phyloP scores from a whole-genome alignment of 352 stramenopile genomes.

The Phytophthora agathidicida region DNA sequence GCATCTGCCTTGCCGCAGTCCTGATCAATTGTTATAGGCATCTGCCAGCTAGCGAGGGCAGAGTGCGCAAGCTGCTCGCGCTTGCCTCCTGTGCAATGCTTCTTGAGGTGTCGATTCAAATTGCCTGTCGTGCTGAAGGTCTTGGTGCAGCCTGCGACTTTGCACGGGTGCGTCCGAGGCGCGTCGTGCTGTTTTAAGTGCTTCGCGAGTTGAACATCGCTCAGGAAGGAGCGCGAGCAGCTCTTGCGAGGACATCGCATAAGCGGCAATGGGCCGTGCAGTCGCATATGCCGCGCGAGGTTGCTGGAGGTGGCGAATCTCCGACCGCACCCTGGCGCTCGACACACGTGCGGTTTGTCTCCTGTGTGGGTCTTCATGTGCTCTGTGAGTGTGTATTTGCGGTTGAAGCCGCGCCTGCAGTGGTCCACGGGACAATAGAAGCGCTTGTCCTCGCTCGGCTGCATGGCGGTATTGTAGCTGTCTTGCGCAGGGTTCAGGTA shows the following conservation, averaged over 20 bases:
- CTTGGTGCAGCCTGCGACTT: slow-evolving; percentile 45
- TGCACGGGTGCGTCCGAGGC: slow-evolving; percentile 28
- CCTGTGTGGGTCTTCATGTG: slow-evolving; percentile 70
- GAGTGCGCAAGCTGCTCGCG: slow-evolving; percentile 19
- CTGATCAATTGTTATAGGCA: slow-evolving; percentile 18
- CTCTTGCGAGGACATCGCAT: slow-evolving; percentile 34
- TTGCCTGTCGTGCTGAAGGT: slow-evolving; percentile 69
- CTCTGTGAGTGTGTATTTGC: slow-evolving; percentile 64
- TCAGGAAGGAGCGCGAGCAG: slow-evolving; percentile 42
- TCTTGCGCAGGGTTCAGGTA: slow-evolving; percentile 7
- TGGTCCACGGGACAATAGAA: slow-evolving; percentile 31
- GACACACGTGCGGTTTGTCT: slow-evolving; percentile 56
- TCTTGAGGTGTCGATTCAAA: slow-evolving; percentile 55
- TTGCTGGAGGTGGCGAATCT: slow-evolving; percentile 69
- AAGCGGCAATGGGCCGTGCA: slow-evolving; percentile 47
- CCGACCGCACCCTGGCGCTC: slow-evolving; percentile 40
- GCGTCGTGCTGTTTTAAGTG: slow-evolving; percentile 56
- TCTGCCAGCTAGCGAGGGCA: slow-evolving; percentile 4
- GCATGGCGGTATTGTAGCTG: slow-evolving; percentile 14
- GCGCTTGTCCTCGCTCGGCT: slow-evolving; percentile 12
- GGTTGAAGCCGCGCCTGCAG: slow-evolving; percentile 42
- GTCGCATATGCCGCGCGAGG: slow-evolving; percentile 57
- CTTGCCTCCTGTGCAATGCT: slow-evolving; percentile 26
- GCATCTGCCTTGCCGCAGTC: background rate
- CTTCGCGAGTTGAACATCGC: slow-evolving; percentile 46